Evolutionary conservation across 192 early-diverging fungal genomes (phyloP).

Genomic region (Geranomyces variabilis): DNA sequence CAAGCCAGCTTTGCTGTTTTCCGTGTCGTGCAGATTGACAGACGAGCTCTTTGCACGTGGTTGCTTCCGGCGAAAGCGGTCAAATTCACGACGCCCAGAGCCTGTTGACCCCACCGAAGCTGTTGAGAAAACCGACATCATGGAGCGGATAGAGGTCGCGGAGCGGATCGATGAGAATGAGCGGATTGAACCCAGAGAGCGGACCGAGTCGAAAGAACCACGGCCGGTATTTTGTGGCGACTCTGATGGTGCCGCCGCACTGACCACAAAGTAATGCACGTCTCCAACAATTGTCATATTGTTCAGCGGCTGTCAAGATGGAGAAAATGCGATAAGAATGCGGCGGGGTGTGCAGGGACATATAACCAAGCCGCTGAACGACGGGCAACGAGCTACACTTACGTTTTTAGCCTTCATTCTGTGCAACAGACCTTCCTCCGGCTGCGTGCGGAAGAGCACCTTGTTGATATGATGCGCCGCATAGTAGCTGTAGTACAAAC

Average conservation of each 20-base stretch:
- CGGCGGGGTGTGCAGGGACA: not conserved
- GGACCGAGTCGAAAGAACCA: constrained; percentile 10
- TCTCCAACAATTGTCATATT: constrained; percentile 75
- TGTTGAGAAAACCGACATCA: constrained; percentile 33
- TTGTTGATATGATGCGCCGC: constrained; percentile 77
- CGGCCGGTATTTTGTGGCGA: not conserved
- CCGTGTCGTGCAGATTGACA: constrained; percentile 13
- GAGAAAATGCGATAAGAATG: not conserved
- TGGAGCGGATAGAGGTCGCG: constrained; percentile 31
- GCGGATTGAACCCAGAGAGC: constrained; percentile 12
- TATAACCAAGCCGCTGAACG: no score
- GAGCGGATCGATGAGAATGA: constrained; percentile 25
- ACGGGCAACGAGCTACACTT: constrained; percentile 24
- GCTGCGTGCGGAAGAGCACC: constrained; percentile 72
- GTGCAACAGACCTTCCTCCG: constrained; percentile 73
- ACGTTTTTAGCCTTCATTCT: constrained; percentile 78
- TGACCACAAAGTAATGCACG: constrained; percentile 65
- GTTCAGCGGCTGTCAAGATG: constrained; percentile 62
- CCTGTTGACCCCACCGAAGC: constrained; percentile 25
- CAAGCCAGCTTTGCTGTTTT: constrained; percentile 8
- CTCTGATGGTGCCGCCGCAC: constrained; percentile 16
- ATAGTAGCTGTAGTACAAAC: constrained; percentile 70
- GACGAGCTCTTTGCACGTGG: constrained; percentile 19
- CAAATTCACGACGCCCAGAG: constrained; percentile 25
- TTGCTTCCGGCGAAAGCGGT: constrained; percentile 22